Evolutionary conservation across 75 land plant genomes (phyloP), one percentile per base, ranked within the genome.

Genomic region (Cryptomeria japonica): DNA sequence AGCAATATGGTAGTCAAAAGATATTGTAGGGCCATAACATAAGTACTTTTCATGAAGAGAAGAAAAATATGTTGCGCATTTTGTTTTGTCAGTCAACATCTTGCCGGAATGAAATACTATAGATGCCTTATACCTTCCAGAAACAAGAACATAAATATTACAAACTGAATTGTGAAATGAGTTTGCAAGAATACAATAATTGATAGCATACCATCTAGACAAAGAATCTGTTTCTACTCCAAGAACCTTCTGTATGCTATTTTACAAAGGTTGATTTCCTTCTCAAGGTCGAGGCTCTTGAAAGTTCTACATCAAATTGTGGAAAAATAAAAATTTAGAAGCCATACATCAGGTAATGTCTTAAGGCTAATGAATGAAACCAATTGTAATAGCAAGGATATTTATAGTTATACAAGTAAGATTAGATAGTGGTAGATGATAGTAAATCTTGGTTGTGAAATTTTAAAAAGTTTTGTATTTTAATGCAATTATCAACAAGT

Each of bases 211-310:
- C 99, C 94, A 95, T 88, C 99, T 97, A 96, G n/a, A 96, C 89
- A 84, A 92, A 84, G 80, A 96, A 76, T 10, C 87, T 86, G 84
- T 95, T 93, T 78, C 86, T 93, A 87, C 87, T 90, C 93, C 94
- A 90, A 75, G 93, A 87, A 53, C 53, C 92, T 72, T 96, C 93
- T 82, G 94, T 83, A 73, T 97, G 99, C 77, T 91, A 86, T 77
- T 89, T 88, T 46, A 93, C 93, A 90, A 97, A 95, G 18, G 95
- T 94, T 28, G 96, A 95, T 86, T 97, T 94, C 80, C 99, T 94
- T 78, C 88, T 87, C 87, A 94, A 42, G 83, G 92, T 92, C 88
- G 89, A 42, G 82, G 90, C 91, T 42, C 87, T 94, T 37, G 94
- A 91, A 83, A 93, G 87, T 86, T 96, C 96, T 97, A 92, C 83